These are phyloP conservation scores for Tylopilus cervinicoccineus DNA, from an alignment of 768 basidiomycete genomes.

Conservation along the genomic window DNA sequence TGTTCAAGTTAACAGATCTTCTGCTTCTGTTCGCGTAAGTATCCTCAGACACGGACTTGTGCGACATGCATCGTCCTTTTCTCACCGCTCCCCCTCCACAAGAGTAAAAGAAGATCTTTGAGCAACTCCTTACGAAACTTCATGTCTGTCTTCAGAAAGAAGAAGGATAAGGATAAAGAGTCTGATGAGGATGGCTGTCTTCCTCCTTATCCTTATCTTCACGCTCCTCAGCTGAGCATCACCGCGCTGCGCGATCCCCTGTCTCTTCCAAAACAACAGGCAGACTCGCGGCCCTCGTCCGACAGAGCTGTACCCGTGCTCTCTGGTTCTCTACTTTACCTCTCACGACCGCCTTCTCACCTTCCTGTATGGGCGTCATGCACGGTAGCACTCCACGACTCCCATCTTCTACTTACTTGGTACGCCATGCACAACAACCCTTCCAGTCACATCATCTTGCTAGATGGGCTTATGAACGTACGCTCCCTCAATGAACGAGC, in stretches of 20 bases:
- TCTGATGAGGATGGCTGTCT: constrained; percentile 23
- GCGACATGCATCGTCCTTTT: constrained; percentile 13
- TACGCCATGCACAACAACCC: constrained; percentile 38
- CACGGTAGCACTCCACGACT: constrained; percentile 33
- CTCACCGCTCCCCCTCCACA: constrained; percentile 24
- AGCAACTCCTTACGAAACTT: constrained; percentile 63
- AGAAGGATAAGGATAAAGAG: constrained; percentile 27
- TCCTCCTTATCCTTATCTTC: not conserved
- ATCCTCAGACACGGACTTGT: constrained; percentile 15
- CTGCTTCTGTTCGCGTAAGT: constrained; percentile 10
- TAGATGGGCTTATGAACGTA: constrained; percentile 57
- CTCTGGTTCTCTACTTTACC: constrained; percentile 42
- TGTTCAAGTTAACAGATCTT: constrained; percentile 6
- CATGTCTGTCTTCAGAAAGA: constrained; percentile 58
- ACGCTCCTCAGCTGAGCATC: constrained; percentile 7
- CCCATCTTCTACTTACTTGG: constrained; percentile 47
- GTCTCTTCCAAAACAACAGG: not conserved
- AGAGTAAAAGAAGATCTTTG: constrained; percentile 48
- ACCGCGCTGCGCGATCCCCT: not conserved
- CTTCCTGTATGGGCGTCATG: constrained; percentile 51
- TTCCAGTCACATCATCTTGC: constrained; percentile 42
- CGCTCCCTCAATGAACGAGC: constrained; percentile 54
- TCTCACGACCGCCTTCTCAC: constrained; percentile 33
- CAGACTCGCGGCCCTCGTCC: not conserved
- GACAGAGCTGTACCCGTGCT: not conserved